Conservation (phyloP, 1,284 basidiomycete species). For the Schizopora paradoxa region DNA sequence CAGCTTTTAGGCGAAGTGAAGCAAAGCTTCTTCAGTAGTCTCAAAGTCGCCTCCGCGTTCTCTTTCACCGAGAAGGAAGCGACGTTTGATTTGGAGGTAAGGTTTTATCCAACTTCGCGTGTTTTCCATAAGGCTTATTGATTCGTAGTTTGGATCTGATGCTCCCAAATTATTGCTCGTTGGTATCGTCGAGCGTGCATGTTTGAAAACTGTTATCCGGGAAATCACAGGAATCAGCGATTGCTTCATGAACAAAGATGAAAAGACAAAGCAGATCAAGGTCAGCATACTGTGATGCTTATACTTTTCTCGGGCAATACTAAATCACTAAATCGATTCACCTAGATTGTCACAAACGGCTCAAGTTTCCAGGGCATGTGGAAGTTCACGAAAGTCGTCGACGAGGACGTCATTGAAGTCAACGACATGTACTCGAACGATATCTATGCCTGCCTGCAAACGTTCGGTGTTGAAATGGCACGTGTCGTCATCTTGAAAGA, state of each 20-base stretch:
- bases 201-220: constrained; percentile 78
- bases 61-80: constrained; percentile 71
- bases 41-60: constrained; percentile 65
- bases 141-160: constrained; percentile 53
- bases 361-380: constrained; percentile 92
- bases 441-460: constrained; percentile 86
- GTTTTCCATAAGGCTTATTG: constrained; percentile 6
- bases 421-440: constrained; percentile 92
- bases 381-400: constrained; percentile 68
- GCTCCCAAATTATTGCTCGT: constrained; percentile 90
- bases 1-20: no score
- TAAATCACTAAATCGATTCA: constrained; percentile 14
- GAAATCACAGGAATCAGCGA: constrained; percentile 85
- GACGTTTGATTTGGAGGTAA: constrained; percentile 77
- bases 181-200: constrained; percentile 84
- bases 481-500: constrained; percentile 88
- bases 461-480: constrained; percentile 98
- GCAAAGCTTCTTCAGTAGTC: constrained; percentile 27
- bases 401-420: constrained; percentile 72
- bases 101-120: constrained; percentile 22
- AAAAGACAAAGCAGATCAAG: constrained; percentile 40
- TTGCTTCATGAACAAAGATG: constrained; percentile 69
- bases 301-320: constrained; percentile 5
- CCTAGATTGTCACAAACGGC: constrained; percentile 77
- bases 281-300: constrained; percentile 31